These are phyloP conservation scores for Clavispora fructus DNA, from an alignment of 805 yeast species.

Conservation along the genomic window DNA sequence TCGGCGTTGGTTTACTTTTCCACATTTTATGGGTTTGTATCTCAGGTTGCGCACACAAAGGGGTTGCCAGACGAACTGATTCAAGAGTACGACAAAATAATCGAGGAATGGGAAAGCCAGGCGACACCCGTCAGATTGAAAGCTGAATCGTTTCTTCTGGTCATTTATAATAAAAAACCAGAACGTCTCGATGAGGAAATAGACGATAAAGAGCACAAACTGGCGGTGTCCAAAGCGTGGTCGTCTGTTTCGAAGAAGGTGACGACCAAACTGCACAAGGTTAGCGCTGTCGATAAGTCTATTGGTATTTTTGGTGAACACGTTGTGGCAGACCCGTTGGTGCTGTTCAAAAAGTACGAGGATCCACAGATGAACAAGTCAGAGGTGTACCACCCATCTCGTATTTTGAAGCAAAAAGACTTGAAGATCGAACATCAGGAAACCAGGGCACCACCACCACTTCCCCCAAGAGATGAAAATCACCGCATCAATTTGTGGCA, in stretches of 20 bases:
- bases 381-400: slow-evolving; percentile 27
- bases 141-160: slow-evolving; percentile 30
- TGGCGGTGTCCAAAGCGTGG: slow-evolving; percentile 23
- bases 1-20: slow-evolving; percentile 23
- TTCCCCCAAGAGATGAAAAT: slow-evolving; percentile 25
- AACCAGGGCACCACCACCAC: slow-evolving; percentile 19
- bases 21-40: slow-evolving; percentile 25
- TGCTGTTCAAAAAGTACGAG: slow-evolving; percentile 22
- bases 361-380: slow-evolving; percentile 20
- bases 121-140: slow-evolving; percentile 33
- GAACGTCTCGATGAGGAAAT: slow-evolving; percentile 32
- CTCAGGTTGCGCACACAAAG: neutral
- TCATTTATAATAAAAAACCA: slow-evolving; percentile 30
- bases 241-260: slow-evolving; percentile 17
- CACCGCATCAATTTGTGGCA: neutral
- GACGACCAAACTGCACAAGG: slow-evolving; percentile 18
- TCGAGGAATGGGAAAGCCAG: slow-evolving; percentile 34
- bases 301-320: slow-evolving; percentile 30
- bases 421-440: neutral
- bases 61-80: neutral
- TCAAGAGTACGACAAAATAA: slow-evolving; percentile 27
- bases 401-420: slow-evolving; percentile 7
- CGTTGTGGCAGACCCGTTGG: slow-evolving; percentile 28
- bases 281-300: slow-evolving; percentile 23
- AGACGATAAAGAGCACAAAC: slow-evolving; percentile 23